Evolutionary conservation across 345 rosid genomes (phyloP), one percentile per base, ranked within the genome.

Genomic region (Streptanthus diversifolius): DNA sequence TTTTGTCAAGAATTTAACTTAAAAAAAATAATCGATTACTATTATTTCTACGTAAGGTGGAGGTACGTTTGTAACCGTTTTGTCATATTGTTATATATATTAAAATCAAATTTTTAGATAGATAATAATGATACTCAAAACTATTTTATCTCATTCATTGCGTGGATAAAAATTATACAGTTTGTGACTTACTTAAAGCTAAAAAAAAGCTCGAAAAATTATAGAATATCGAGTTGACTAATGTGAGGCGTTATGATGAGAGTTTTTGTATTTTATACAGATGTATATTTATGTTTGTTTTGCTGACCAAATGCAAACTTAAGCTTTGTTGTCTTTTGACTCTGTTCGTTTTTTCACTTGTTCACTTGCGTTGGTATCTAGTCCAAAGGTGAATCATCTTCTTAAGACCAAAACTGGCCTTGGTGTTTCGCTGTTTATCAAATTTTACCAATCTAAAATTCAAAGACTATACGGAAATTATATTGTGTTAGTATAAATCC

Each of bases 21-120:
- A 0, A n/a, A 33, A 17, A 19, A 35, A n/a, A n/a, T n/a, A n/a
- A 8, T 36, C 17, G 62, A 58, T 74, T 49, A 49, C 68, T 74
- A 40, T 48, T 74, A 40, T 48, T 54, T 68, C 56, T 69, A 69
- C 66, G 64, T 53, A 53, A 41, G 63, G 70, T 76, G 52, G 65
- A 69, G 56, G 56, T 53, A 68, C 64, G 40, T 75, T 75, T 75
- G 79, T 75, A 75, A 75, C 74, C 48, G 79, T 54, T 76, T 53
- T 39, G 11, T 60, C 47, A 37, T 3, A 27, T 8, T 19, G 15
- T 43, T 27, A 6, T 18, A 3, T 37, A 17, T 35, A 55, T 47
- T 5, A 41, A 32, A 9, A 29, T 47, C 5, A 44, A 22, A 4
- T 2, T 25, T 44, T 32, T n/a, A 1, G 10, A 11, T 33, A 17